These are phyloP conservation scores for Lycium barbarum DNA, from an alignment of 257 asterid genomes.

Conservation along the genomic window DNA sequence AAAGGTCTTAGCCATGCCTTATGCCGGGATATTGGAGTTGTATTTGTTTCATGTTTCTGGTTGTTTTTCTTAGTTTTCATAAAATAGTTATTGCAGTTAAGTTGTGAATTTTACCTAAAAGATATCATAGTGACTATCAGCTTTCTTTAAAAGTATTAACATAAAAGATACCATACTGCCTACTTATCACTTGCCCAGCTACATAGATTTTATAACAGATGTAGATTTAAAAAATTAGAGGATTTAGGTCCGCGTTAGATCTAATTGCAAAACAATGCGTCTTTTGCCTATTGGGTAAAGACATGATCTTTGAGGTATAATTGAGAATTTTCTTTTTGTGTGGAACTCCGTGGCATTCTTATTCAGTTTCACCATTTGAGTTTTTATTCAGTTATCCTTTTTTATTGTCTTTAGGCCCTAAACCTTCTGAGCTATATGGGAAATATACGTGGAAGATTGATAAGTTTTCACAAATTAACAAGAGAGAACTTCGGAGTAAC, in stretches of 20 bases:
- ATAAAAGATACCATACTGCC: neutral
- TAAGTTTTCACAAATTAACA: conserved; percentile 56
- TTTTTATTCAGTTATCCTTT: neutral
- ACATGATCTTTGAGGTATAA: neutral
- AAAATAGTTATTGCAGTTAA: neutral
- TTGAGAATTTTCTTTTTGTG: conserved; percentile 19
- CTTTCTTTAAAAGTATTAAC: neutral
- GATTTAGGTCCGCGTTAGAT: neutral
- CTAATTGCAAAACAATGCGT: neutral
- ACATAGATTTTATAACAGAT: neutral
- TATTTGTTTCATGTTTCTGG: neutral
- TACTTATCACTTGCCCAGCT: neutral
- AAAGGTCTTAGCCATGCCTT: neutral
- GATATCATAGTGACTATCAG: neutral
- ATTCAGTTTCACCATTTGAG: neutral
- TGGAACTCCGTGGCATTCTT: neutral
- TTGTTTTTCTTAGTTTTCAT: neutral
- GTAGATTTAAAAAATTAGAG: neutral
- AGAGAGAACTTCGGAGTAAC: conserved; percentile 60
- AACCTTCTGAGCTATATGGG: conserved; percentile 53
- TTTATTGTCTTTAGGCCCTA: conserved; percentile 46
- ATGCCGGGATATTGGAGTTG: neutral
- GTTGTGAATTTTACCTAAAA: neutral
- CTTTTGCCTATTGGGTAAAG: conserved; percentile 5
- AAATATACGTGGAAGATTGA: conserved; percentile 62